These are phyloP conservation scores for Trifolium fragiferum DNA, from an alignment of 306 rosid genomes.

Conservation along the genomic window DNA sequence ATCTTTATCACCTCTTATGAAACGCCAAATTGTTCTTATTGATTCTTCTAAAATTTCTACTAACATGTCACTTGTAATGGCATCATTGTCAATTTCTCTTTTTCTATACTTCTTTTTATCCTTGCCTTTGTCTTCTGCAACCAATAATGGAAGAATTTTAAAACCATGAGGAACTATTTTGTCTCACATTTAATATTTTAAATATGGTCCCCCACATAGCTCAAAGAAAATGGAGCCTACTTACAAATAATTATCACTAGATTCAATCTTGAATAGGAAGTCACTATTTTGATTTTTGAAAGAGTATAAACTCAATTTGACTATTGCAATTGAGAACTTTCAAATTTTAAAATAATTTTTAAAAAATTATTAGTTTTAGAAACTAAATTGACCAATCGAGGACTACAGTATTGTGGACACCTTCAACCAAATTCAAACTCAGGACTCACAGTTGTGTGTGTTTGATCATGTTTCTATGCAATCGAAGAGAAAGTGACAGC, in stretches of 20 bases:
- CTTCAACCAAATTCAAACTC: too few relatives aligned
- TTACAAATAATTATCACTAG: not conserved
- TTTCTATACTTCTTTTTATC: constrained; percentile 55
- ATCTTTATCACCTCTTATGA: constrained; percentile 71
- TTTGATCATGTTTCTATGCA: too few relatives aligned
- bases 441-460: too few relatives aligned
- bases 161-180: constrained; percentile 9
- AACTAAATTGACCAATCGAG: not conserved
- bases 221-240: constrained; percentile 34
- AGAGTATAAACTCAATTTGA: not conserved
- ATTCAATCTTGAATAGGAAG: not conserved
- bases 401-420: not conserved
- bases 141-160: constrained; percentile 34
- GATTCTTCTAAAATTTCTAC: constrained; percentile 77
- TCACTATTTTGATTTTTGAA: not conserved
- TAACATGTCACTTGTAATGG: constrained; percentile 63
- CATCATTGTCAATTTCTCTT: constrained; percentile 45
- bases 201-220: constrained; percentile 41
- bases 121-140: constrained; percentile 66
- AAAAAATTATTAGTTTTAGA: not conserved
- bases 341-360: not conserved
- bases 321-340: not conserved
- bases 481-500: too few relatives aligned
- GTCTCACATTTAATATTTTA: constrained; percentile 25
- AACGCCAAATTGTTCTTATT: constrained; percentile 78